These are phyloP conservation scores for Cystoderma amianthinum DNA, from an alignment of 768 basidiomycete species.

Conservation along the genomic window DNA sequence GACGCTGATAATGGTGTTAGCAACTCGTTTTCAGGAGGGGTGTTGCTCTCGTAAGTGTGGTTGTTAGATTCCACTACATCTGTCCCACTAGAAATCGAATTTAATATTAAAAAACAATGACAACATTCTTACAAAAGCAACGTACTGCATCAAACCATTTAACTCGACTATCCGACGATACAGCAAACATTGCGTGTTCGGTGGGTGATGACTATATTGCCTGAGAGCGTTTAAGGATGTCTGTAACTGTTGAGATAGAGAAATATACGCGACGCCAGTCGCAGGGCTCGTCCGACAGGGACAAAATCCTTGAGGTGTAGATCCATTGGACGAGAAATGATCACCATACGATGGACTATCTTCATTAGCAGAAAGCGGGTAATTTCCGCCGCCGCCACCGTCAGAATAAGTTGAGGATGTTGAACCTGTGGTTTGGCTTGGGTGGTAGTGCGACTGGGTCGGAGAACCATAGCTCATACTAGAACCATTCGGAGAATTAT, in stretches of 20 bases:
- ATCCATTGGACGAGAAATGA: conserved; percentile 23
- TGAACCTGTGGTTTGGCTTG: conserved; percentile 9
- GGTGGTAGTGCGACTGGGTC: conserved; percentile 2
- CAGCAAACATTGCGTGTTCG: conserved; percentile 45
- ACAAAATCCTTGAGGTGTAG: conserved; percentile 39
- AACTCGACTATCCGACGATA: conserved; percentile 57
- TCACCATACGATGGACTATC: conserved; percentile 30
- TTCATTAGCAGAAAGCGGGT: conserved; percentile 29
- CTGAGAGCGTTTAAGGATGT: conserved; percentile 47
- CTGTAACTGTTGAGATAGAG: conserved; percentile 59
- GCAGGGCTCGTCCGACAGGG: conserved; percentile 59
- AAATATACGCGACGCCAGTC: conserved; percentile 49
- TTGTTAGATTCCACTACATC: conserved; percentile 41
- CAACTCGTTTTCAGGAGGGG: conserved; percentile 60
- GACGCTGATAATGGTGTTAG: conserved; percentile 47
- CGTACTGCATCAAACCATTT: conserved; percentile 60
- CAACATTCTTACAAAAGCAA: conserved; percentile 9
- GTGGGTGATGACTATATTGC: conserved; percentile 53
- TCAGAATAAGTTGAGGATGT: conserved; percentile 31
- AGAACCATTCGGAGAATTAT: conserved; percentile 5
- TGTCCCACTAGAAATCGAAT: conserved; percentile 30
- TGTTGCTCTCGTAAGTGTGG: conserved; percentile 48
- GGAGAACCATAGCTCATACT: conserved; percentile 11
- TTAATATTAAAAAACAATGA: conserved; percentile 3
- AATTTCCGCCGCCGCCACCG: conserved; percentile 22